Evolutionary conservation across 148 eudicot species (phyloP).

Genomic region (Fagopyrum homotropicum): DNA sequence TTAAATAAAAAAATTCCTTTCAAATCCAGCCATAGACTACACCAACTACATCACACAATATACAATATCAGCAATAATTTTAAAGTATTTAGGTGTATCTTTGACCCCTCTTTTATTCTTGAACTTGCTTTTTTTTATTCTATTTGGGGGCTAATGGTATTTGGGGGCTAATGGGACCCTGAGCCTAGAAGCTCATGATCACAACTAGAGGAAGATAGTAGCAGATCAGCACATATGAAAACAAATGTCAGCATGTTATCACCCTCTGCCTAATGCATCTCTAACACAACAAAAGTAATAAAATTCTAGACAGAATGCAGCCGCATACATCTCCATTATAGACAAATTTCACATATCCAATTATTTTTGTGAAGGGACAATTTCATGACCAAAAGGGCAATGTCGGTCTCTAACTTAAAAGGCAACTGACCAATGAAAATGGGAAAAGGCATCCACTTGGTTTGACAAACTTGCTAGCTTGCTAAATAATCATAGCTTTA

Average conservation of each 20-base stretch:
- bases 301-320: constrained; percentile 1
- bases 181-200: background rate
- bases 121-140: constrained; percentile 3
- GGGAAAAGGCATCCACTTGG: constrained; percentile 4
- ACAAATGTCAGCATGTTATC: background rate
- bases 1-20: background rate
- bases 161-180: background rate
- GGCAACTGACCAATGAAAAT: constrained; percentile 5
- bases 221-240: no score
- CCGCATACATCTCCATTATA: background rate
- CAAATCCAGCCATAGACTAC: background rate
- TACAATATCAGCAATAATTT: background rate
- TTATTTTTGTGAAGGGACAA: background rate
- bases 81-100: background rate
- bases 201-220: background rate
- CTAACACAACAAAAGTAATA: background rate
- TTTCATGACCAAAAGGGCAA: background rate
- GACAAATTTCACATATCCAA: background rate
- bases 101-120: background rate
- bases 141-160: background rate
- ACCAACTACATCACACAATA: background rate
- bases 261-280: background rate
- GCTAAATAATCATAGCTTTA: background rate
- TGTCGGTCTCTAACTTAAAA: background rate
- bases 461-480: background rate